These are phyloP conservation scores for Fusarium sp. DNA, from an alignment of 2,329 filamentous ascomycete genomes.

Conservation along the genomic window DNA sequence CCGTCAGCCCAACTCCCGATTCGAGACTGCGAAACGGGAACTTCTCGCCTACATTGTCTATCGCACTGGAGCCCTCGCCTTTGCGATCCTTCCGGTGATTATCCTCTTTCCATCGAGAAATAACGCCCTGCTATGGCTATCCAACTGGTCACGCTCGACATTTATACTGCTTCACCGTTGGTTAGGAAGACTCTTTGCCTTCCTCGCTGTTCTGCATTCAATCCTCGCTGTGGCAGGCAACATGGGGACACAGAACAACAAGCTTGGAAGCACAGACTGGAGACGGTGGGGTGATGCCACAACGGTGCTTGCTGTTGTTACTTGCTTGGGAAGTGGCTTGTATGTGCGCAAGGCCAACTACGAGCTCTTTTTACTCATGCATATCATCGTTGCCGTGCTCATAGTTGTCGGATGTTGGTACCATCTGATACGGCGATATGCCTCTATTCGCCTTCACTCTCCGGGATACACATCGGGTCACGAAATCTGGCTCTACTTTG, in stretches of 20 bases:
- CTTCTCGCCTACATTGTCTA: constrained; percentile 11
- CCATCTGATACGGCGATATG: constrained; percentile 56
- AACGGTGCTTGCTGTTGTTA: background rate
- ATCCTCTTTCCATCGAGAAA: constrained; percentile 14
- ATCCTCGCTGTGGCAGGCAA: constrained; percentile 5
- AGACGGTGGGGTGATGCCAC: constrained; percentile 7
- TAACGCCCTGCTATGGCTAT: constrained; percentile 8
- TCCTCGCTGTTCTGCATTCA: constrained; percentile 9
- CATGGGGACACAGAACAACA: background rate
- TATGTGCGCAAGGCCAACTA: constrained; percentile 56
- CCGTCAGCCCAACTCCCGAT: constrained; percentile 5
- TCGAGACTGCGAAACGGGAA: background rate
- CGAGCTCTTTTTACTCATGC: constrained; percentile 60
- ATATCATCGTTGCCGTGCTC: constrained; percentile 59
- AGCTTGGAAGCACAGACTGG: background rate
- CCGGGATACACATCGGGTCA: constrained; percentile 57
- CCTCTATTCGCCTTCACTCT: constrained; percentile 5
- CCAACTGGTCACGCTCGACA: constrained; percentile 13
- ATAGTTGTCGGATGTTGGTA: constrained; percentile 59
- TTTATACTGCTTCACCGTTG: constrained; percentile 21
- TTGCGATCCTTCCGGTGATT: constrained; percentile 8
- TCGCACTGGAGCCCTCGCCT: constrained; percentile 15
- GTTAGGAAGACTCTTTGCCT: constrained; percentile 15
- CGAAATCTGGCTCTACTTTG: constrained; percentile 52
- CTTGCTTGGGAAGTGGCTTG: constrained; percentile 7